Evolutionary conservation across 768 basidiomycete genomes (phyloP), one percentile per base, ranked within the genome.

Genomic region (Leccinum incarnatum): DNA sequence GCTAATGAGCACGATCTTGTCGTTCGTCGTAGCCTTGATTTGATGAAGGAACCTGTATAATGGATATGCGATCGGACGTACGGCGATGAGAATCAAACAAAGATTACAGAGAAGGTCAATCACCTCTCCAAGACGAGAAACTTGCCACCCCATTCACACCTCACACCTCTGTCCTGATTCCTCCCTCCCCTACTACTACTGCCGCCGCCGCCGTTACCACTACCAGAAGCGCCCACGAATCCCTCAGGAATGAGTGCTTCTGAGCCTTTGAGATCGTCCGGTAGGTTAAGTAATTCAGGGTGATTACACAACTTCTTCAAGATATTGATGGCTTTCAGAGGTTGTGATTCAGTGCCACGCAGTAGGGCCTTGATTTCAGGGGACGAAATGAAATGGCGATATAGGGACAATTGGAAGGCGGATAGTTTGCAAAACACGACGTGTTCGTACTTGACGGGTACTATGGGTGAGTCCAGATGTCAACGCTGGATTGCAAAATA

Each of bases 401-500:
- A 98, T 2, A 98, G 77, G 7, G 90, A 78, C 14, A 92, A 75
- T 65, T 98, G 95, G 65, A 97, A 86, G 15, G 87, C 79, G 2
- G 92, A 93, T 4, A 91, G 81, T 45, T 84, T 81, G 71, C 95
- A 98, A 74, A 97, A 98, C 0, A 98, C 95, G 60, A 98, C 91
- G 59, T 98, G 94, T 72, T 98, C 97, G 76, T 98, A 98, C 73
- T 99, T 99, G 76, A 99, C 93, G 9, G 97, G 97, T 29, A 99
- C 96, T 98, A 67, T 2, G 53, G 29, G 47, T 62, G 36, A 57
- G 56, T 63, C 50, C 57, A 53, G 37, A 59, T 17, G 40, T 50
- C 58, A 64, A 47, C 32, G 14, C 52, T 37, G n/a, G 37, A 34
- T 53, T 34, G 42, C 15, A 14, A n/a, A 29, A 36, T 12, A 55